Conservation (phyloP, 2,329 filamentous ascomycete genomes). For the Helotiales sp. region DNA sequence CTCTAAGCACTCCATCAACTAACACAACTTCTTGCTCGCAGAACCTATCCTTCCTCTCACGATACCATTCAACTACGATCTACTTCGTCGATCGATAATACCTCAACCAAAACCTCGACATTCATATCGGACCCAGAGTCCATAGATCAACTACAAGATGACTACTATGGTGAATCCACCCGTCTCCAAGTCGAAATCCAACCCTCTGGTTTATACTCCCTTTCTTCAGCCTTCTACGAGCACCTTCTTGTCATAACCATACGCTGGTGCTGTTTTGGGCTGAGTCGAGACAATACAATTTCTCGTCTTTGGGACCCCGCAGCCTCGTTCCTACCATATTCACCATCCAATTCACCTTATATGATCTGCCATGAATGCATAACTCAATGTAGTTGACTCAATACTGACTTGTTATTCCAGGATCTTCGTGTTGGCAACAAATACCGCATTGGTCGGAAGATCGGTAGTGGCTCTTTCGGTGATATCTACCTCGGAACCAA, state of each 20-base stretch:
- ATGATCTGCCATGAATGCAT: neutral
- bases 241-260: slow-evolving; percentile 32
- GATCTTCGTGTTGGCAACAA: slow-evolving; percentile 99
- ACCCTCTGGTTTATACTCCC: slow-evolving; percentile 41
- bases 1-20: slow-evolving; percentile 16
- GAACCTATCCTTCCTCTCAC: slow-evolving; percentile 11
- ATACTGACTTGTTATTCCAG: slow-evolving; percentile 48
- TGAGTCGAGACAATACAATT: slow-evolving; percentile 17
- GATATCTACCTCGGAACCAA: slow-evolving; percentile 99
- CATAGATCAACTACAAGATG: slow-evolving; percentile 47
- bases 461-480: slow-evolving; percentile 95
- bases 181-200: slow-evolving; percentile 39
- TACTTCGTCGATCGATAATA: slow-evolving; percentile 19
- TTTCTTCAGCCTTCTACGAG: slow-evolving; percentile 35
- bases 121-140: slow-evolving; percentile 36
- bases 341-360: slow-evolving; percentile 3
- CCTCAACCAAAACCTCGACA: slow-evolving; percentile 23
- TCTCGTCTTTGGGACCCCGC: slow-evolving; percentile 17
- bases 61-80: slow-evolving; percentile 8
- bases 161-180: slow-evolving; percentile 59
- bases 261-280: slow-evolving; percentile 23
- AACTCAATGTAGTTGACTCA: neutral
- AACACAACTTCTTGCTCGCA: slow-evolving; percentile 21
- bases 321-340: slow-evolving; percentile 28
- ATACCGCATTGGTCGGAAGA: slow-evolving; percentile 99